These are phyloP conservation scores for Pugionium cornutum DNA, from an alignment of 345 rosid species.

Conservation along the genomic window DNA sequence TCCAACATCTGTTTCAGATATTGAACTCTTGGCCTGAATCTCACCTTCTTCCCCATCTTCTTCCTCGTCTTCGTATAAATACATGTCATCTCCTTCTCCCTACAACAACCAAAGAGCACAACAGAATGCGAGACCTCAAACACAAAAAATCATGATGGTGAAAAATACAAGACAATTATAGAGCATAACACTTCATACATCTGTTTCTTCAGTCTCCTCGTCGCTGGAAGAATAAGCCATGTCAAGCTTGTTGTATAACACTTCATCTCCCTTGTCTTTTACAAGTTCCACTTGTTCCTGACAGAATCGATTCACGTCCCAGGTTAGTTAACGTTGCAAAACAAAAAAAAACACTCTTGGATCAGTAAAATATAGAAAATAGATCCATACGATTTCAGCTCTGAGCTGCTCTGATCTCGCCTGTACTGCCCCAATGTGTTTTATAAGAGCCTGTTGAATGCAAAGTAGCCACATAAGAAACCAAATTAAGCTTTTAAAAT, in stretches of 20 bases:
- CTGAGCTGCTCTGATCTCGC: conserved; percentile 60
- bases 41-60: conserved; percentile 36
- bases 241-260: conserved; percentile 62
- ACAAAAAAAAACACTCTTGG: neutral
- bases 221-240: conserved; percentile 61
- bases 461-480: conserved; percentile 26
- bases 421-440: conserved; percentile 59
- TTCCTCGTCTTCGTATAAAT: conserved; percentile 41
- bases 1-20: conserved; percentile 29
- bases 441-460: conserved; percentile 67
- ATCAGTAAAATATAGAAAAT: neutral
- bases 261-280: conserved; percentile 58
- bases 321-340: conserved; percentile 19
- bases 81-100: conserved; percentile 54
- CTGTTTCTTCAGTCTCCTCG: conserved; percentile 50
- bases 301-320: conserved; percentile 18
- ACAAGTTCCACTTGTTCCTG: conserved; percentile 69
- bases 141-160: neutral
- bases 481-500: neutral
- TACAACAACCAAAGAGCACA: conserved; percentile 27
- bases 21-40: conserved; percentile 19
- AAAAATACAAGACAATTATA: neutral
- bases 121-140: conserved; percentile 6
- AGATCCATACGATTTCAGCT: conserved; percentile 73
- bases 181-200: conserved; percentile 14